Percentiles rank a stretch among this genome's conserved stretches.
Conservation (phyloP, 1,284 basidiomycete genomes). For the Trichosporon ovoides region DNA sequence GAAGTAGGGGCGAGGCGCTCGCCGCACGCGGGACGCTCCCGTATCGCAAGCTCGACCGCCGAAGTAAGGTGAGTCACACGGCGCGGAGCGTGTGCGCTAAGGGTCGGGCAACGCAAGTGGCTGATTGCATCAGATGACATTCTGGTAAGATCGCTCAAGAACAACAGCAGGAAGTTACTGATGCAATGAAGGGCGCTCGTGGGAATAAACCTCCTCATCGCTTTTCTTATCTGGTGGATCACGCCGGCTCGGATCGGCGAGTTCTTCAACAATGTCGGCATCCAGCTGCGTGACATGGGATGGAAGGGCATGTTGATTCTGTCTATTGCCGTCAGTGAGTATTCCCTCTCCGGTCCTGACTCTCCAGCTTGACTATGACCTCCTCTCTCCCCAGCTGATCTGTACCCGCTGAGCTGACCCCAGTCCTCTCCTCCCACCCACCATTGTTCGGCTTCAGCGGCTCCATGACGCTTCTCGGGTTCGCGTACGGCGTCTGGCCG, state of each 20-base stretch:
- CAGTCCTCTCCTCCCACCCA: constrained; percentile 46
- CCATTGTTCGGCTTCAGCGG: constrained; percentile 46
- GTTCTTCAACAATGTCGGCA: constrained; percentile 39
- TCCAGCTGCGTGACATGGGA: constrained; percentile 34
- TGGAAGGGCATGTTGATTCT: constrained; percentile 37
- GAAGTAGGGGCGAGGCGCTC: constrained; percentile 4
- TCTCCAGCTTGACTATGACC: too few relatives aligned
- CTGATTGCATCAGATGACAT: constrained; percentile 21
- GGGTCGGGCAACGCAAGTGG: background rate
- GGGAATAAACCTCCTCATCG: constrained; percentile 24
- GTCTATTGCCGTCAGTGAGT: constrained; percentile 37
- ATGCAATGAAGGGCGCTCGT: constrained; percentile 24
- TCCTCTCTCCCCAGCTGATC: too few relatives aligned
- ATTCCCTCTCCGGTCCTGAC: too few relatives aligned
- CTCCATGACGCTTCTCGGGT: constrained; percentile 45
- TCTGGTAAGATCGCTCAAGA: constrained; percentile 27
- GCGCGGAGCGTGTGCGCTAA: too few relatives aligned
- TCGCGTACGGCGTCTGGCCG: constrained; percentile 45
- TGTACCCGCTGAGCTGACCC: too few relatives aligned
- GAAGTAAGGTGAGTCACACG: constrained; percentile 28
- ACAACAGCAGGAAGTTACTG: background rate
- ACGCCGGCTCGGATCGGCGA: constrained; percentile 41
- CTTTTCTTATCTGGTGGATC: constrained; percentile 39
- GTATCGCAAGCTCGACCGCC: constrained; percentile 31
- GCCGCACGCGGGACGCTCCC: background rate